Evolutionary conservation across 352 stramenopile species (phyloP), one percentile per base, ranked within the genome.

Genomic region (Phytophthora kernoviae): DNA sequence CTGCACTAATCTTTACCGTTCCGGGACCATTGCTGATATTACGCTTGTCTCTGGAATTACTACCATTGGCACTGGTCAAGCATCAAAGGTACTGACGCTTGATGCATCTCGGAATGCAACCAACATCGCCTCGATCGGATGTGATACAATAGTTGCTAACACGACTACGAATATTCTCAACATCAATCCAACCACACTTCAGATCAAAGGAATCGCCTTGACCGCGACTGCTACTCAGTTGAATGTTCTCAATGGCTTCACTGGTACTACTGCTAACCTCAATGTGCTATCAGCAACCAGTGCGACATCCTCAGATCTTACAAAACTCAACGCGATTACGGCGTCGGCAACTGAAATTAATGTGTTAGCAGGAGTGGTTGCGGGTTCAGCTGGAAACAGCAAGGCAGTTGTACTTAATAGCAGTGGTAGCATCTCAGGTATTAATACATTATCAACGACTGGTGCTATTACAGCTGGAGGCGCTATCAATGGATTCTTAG

Each of bases 81-180:
- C 39, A 43, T 50, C 24, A 43, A 58, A 58, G 39, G 50, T 34
- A 50, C 40, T 50, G 34, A 58, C 26, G 36, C 37, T 57, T 40
- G 49, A 57, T 40, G 22, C 36, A 57, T 42, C 49, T 40, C 21
- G 36, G 1, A 48, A 32, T 47, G 49, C 37, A 21, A 48, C 24
- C 22, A 57, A 47, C 39, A 57, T 57, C 40, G 30, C 30, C 10
- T 34, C 30, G 30, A 34, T 34, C 10, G 30, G 6, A 34, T 34
- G 30, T 34, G 30, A 34, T 34, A 34, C 6, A 34, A 34, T 34
- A 34, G 30, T 34, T 34, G 30, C 30, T 34, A 34, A 34, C 30
- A 34, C 30, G 6, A 27, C 40, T 27, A 20, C 11, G 40, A 45
- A 20, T 27, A 45, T 45, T 45, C 8, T 9, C 11, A 20, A 20